Evolutionary conservation across 768 basidiomycete species (phyloP).

Genomic region (Zangia roseola): DNA sequence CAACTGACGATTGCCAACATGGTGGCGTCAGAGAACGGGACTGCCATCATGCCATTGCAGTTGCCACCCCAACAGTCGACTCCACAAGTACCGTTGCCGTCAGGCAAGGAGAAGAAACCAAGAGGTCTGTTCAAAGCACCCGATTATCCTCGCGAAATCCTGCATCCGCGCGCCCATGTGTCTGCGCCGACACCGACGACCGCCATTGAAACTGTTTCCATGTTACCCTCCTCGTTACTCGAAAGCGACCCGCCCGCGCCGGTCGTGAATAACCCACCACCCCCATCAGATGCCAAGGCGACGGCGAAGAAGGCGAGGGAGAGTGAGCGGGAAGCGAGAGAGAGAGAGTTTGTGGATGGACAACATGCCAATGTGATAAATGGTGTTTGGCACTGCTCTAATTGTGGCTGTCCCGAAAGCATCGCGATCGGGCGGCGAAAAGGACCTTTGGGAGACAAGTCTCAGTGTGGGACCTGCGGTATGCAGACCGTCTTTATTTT

Average conservation of each 20-base stretch:
- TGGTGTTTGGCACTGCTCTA: conserved; percentile 93
- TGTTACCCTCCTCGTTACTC: conserved; percentile 52
- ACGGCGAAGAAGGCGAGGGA: conserved; percentile 67
- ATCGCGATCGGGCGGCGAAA: conserved; percentile 85
- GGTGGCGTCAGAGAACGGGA: conserved; percentile 90
- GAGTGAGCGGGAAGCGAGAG: conserved; percentile 78
- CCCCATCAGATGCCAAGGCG: conserved; percentile 48
- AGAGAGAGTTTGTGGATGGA: conserved; percentile 78
- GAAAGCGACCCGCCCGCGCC: conserved; percentile 58
- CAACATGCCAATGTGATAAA: conserved; percentile 80
- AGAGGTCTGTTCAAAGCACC: conserved; percentile 78
- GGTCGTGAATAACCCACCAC: conserved; percentile 11
- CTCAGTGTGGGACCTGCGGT: conserved; percentile 93
- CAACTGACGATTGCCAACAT: conserved; percentile 85
- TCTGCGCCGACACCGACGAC: conserved; percentile 64
- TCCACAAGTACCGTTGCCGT: conserved; percentile 35
- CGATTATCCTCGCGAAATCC: conserved; percentile 48
- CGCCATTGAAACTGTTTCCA: conserved; percentile 57
- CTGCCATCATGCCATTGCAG: conserved; percentile 44
- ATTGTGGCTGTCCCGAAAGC: conserved; percentile 87
- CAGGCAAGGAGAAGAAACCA: conserved; percentile 62
- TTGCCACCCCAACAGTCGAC: conserved; percentile 41
- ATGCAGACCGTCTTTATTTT: conserved; percentile 30
- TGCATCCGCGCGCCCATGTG: conserved; percentile 61
- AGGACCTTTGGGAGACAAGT: conserved; percentile 86